Evolutionary conservation across 1,284 basidiomycete species (phyloP), one percentile per base, ranked within the genome.

Genomic region (Ganoderma resinaceum): DNA sequence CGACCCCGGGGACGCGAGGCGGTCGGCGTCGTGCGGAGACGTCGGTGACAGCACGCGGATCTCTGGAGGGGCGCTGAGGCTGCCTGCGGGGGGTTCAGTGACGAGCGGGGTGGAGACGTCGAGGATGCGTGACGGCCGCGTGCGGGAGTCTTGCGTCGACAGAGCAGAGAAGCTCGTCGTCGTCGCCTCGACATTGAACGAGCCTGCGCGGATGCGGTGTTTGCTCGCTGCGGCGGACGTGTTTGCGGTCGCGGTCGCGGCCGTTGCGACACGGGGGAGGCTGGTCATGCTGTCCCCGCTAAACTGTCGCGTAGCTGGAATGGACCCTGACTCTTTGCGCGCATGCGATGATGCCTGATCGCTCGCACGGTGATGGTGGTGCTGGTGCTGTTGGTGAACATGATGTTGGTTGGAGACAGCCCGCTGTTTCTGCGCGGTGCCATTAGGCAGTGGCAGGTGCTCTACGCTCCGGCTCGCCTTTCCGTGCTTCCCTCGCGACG

Each of bases 401-500:
- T 38, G 37, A 12, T 38, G 53, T 20, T 66, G 64, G 14, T 46
- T 35, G 16, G 64, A 69, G 6, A 81, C 74, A 6, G 82, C 77
- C 1, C 81, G 80, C 40, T 82, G 81, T 49, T 80, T 77, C 31
- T 67, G 61, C 11, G 70, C 53, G 72, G 75, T 9, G 72, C 63
- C 31, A 67, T 80, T 78, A 63, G 67, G 55, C 11, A 67, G 61
- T 2, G 70, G 66, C 23, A 87, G 46, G 66, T 83, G 82, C 76
- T 92, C 91, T 40, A 85, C 87, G 72, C 92, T 93, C 72, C 87
- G 86, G 77, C 86, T 89, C 26, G 84, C 76, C 76, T 90, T 92
- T 57, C 89, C 72, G 6, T 82, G 85, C 63, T 73, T 70, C 63
- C 82, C 86, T 37, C 72, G 78, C 5, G 79, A 75, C 11, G 80